Evolutionary conservation across 257 asterid genomes (phyloP), one percentile per base, ranked within the genome.

Genomic region (Petrea volubilis): DNA sequence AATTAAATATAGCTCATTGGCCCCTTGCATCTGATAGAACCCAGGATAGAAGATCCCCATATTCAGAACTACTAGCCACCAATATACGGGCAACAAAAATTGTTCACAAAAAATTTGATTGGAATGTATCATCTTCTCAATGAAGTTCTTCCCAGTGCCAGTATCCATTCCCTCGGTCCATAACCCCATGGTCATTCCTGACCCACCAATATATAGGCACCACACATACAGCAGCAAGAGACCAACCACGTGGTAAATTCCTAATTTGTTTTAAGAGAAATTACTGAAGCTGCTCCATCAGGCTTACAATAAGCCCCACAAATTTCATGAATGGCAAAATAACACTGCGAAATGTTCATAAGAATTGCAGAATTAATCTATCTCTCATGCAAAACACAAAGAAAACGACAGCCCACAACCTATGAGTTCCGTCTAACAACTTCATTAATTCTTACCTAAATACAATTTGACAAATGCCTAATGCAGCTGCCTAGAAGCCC

Each of bases 241-340:
- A 23, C 2, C 2, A 24, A 6, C n/a, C 60, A 33, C 18, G 67
- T 10, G 27, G 57, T 27, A 38, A 12, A 12, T 14, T n/a, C 14
- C 69, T n/a, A 66, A 33, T 64, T 31, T 60, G 43, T n/a, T 59
- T 60, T 10, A n/a, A n/a, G n/a, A 18, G 57, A n/a, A 68, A 58
- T 68, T 8, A 21, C 31, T 25, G 20, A 17, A 61, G 67, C 14
- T 34, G 27, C 24, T 21, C 44, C 24, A 49, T 31, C 53, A 72
- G 47, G 53, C 31, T 18, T 17, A 20, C 7, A 24, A 25, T 49
- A n/a, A 7, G 13, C 31, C 14, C 29, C 43, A 58, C 64, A 25
- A 34, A 34, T n/a, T 60, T 60, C 12, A 18, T 2, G 11, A 8
- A 17, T 0, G 18, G 18, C n/a, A 15, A 55, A 55, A 58, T 24